Base-by-base conservation (phyloP, 768 basidiomycete species). In the Mycena belliarum region DNA sequence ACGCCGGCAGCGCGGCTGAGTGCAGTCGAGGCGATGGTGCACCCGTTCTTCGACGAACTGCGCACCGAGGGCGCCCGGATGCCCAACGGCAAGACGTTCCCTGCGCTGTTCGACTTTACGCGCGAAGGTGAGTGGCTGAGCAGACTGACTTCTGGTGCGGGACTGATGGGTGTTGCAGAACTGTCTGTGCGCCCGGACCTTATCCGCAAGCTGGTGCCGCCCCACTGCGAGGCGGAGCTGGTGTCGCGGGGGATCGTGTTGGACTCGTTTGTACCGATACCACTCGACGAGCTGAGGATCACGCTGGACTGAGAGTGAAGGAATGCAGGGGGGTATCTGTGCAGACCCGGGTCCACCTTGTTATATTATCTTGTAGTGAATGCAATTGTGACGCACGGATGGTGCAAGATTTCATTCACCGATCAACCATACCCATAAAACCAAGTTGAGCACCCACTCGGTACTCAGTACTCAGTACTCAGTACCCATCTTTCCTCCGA, bases 1-100 rank as follows among this genome's bases (percentile, higher is more conserved):
- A 99, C 97, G n/a, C 97, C 97, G 10, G 88, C 88, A 43, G 89
- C 92, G 29, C 88, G 97, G 50, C 73, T 96, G 74, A 93, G 90
- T 65, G 89, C 94, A 2, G 82, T 94, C 66, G 89, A 93, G 73
- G 91, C 91, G 24, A 93, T 96, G 93, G 81, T 93, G 62, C 88
- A 96, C 70, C 87, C 91, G 25, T 95, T 98, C 88, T 99, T 99
- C 72, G 95, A 98, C 70, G 97, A 99, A 75, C 74, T 99, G 66
- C 86, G 93, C 61, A 82, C 82, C 41, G 92, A 95, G 69, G 94
- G 93, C 0, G 90, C 92, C 43, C 85, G 87, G 74, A 93, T 99
- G 93, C 95, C 95, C 9, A 97, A 95, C 65, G 95, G 97, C 60
- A 95, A 93, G 73, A 93, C 96, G 50, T 93, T 98, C 75, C 97